Evolutionary conservation across 257 asterid genomes (phyloP), one percentile per base, ranked within the genome.

Genomic region (Nicotiana attenuata): DNA sequence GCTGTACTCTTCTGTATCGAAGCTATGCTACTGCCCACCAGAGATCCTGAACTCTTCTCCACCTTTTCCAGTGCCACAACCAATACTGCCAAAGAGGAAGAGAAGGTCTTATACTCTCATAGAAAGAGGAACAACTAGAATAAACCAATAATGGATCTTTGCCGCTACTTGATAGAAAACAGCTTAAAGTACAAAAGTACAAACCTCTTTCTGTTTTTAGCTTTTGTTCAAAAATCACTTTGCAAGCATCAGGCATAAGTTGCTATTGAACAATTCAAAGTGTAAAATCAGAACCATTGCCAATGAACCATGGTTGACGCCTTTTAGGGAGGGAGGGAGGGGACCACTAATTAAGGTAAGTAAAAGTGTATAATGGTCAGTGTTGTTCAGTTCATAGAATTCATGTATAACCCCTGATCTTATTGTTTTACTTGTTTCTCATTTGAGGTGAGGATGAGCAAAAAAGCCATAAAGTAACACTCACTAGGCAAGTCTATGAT

Each of bases 1-100:
- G 97, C 97, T 56, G 97, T 89, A 82, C 97, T 95, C 92, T 95
- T 91, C 92, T 95, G 97, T 41, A 95, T 91, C 83, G 98, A 91
- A 84, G 99, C 98, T 80, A 95, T 95, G 91, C 96, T 89, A 87
- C 91, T 90, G 77, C 98, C 99, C 61, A 95, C 97, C 82, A 92
- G 92, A 52, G 99, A 76, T 78, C 99, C 99, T 61, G 99, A 91
- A 89, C 90, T 92, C 85, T 83, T 89, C 84, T 95, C 99, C 81
- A 92, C 96, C 87, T 90, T 95, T 82, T 92, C 99, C 92, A 95
- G 81, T 81, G 98, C 97, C 83, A 95, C 98, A 85, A 93, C 94
- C 94, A 93, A 81, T 88, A 91, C 98, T 94, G 82, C 83, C 77
- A 78, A 82, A 84, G 81, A 80, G 20, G 82, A 81, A 85, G 65